Percentiles rank a stretch among this genome's conserved stretches.
Evolutionary conservation across 192 early-diverging fungal genomes (phyloP).

Genomic region (Coemansia sp.): DNA sequence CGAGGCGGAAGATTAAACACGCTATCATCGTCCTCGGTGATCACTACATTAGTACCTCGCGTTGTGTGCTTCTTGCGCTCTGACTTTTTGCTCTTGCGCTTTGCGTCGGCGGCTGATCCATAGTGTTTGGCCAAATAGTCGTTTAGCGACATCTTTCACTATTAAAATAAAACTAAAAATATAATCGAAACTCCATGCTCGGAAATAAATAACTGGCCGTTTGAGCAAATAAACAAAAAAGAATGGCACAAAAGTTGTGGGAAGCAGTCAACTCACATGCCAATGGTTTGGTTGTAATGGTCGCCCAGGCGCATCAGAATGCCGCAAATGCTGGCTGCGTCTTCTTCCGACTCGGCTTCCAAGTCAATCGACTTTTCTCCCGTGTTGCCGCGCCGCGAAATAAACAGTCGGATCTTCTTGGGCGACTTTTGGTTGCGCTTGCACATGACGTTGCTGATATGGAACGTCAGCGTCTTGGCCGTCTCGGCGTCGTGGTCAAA

Average conservation of each 20-base stretch:
- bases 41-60: constrained; percentile 14
- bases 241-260: not conserved
- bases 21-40: constrained; percentile 32
- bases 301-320: constrained; percentile 36
- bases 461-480: constrained; percentile 75
- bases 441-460: constrained; percentile 67
- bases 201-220: not conserved
- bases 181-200: not conserved
- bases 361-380: constrained; percentile 77
- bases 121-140: constrained; percentile 53
- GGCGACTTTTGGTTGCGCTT: constrained; percentile 68
- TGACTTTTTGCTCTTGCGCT: constrained; percentile 16
- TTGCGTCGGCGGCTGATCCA: constrained; percentile 17
- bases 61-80: not conserved
- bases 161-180: not conserved
- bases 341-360: constrained; percentile 68
- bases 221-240: too few species aligned
- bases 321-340: constrained; percentile 46
- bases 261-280: constrained; percentile 1
- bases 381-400: constrained; percentile 56
- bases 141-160: constrained; percentile 17
- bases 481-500: constrained; percentile 80
- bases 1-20: not conserved
- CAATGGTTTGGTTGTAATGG: constrained; percentile 6
- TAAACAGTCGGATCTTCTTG: constrained; percentile 66